Percentiles rank a stretch among this genome's conserved stretches.
Evolutionary conservation across 75 land plant genomes (phyloP).

Genomic region (Cryptomeria japonica): DNA sequence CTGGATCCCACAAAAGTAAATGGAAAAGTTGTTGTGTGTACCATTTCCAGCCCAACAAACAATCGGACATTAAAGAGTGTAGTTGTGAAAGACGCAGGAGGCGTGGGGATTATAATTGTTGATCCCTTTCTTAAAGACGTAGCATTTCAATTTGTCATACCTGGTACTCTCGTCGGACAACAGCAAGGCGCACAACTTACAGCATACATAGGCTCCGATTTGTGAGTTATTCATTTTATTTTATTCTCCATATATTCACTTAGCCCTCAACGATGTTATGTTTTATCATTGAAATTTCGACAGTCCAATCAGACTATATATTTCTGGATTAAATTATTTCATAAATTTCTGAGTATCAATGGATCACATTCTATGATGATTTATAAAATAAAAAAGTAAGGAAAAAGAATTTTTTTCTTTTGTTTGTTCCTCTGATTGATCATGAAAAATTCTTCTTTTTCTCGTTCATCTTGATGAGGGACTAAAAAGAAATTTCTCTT

Average conservation of each 20-base stretch:
- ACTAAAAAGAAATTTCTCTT: too few relatives aligned
- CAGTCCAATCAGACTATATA: too few relatives aligned
- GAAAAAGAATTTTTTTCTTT: too few relatives aligned
- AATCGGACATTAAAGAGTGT: constrained; percentile 23
- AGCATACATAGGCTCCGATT: constrained; percentile 31
- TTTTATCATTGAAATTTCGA: background rate
- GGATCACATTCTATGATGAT: too few relatives aligned
- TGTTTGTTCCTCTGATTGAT: too few relatives aligned
- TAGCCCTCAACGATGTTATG: too few relatives aligned
- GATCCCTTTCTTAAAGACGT: constrained; percentile 26
- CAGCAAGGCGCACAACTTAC: constrained; percentile 34
- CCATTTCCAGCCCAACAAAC: background rate
- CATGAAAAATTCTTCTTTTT: too few relatives aligned
- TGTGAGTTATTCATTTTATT: constrained; percentile 18
- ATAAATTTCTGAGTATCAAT: too few relatives aligned
- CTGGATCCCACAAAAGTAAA: constrained; percentile 40
- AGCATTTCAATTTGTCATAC: constrained; percentile 28
- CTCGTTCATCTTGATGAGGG: too few relatives aligned
- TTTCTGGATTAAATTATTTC: too few relatives aligned
- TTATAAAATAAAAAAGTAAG: too few relatives aligned
- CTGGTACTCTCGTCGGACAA: constrained; percentile 35
- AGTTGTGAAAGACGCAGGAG: constrained; percentile 46
- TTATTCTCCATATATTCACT: background rate
- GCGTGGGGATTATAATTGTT: constrained; percentile 51
- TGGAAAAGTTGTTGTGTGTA: constrained; percentile 61